Percentiles rank a stretch among this genome's conserved stretches.
Evolutionary conservation across 2,329 filamentous ascomycete genomes (phyloP).

Genomic region (Triangularia setosa): DNA sequence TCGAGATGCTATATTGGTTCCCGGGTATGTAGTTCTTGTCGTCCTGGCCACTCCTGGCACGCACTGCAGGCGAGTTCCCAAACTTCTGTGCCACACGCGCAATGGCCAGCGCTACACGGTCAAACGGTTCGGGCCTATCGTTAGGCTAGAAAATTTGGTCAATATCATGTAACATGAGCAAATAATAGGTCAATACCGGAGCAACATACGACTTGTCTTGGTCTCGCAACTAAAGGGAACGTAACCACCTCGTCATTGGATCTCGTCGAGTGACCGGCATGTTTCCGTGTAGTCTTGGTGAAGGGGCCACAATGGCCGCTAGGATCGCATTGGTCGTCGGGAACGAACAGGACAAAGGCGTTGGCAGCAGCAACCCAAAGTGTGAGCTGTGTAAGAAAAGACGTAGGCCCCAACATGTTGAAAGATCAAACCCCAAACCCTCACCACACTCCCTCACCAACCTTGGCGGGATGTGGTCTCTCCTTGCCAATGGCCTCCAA

Average conservation of each 20-base stretch:
- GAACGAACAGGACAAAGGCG: constrained; percentile 47
- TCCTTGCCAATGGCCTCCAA: constrained; percentile 11
- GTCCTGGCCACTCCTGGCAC: constrained; percentile 14
- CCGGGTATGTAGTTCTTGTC: constrained; percentile 35
- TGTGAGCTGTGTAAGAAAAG: constrained; percentile 43
- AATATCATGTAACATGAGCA: neutral
- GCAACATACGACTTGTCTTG: constrained; percentile 31
- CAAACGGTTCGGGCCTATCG: constrained; percentile 34
- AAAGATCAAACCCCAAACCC: constrained; percentile 14
- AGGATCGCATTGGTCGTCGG: constrained; percentile 26
- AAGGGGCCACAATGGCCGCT: constrained; percentile 12
- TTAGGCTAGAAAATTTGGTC: constrained; percentile 29
- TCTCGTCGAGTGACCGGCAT: constrained; percentile 11
- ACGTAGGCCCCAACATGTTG: constrained; percentile 39
- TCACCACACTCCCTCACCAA: constrained; percentile 25
- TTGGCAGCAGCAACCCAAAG: constrained; percentile 43
- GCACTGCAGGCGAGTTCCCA: constrained; percentile 20
- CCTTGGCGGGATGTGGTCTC: constrained; percentile 12
- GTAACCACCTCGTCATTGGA: constrained; percentile 30
- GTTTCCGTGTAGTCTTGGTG: neutral
- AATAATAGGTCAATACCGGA: constrained; percentile 16
- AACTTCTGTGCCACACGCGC: constrained; percentile 40
- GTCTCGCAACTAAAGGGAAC: constrained; percentile 40
- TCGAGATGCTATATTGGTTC: constrained; percentile 46
- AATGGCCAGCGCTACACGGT: constrained; percentile 38